phyloP scores from a whole-genome alignment of 352 stramenopile species.

The Ochromonadaceae sp. region DNA sequence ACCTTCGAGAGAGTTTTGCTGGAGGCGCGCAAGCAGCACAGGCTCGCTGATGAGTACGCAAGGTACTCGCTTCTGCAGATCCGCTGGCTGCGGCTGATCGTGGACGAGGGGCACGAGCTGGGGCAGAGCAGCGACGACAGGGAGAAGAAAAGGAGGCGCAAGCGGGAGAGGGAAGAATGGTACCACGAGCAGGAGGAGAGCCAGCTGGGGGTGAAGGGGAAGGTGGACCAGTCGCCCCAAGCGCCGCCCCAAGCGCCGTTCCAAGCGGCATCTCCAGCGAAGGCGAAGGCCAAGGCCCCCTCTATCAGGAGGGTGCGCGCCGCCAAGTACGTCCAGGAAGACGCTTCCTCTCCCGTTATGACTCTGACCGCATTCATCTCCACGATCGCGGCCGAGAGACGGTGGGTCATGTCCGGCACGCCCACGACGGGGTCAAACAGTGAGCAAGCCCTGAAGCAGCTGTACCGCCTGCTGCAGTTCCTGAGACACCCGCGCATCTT shows the following conservation, averaged over 20 bases:
- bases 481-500: conserved; percentile 59
- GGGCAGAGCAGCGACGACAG: conserved; percentile 29
- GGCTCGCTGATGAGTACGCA: conserved; percentile 23
- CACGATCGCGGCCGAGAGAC: conserved; percentile 52
- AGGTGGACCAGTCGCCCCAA: background rate
- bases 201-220: too few relatives aligned
- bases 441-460: conserved; percentile 57
- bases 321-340: too few relatives aligned
- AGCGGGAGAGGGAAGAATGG: too few relatives aligned
- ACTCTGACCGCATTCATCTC: conserved; percentile 60
- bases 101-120: conserved; percentile 87
- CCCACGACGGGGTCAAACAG: conserved; percentile 73
- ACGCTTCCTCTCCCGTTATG: too few relatives aligned
- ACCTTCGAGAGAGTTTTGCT: conserved; percentile 17
- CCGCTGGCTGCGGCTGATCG: conserved; percentile 67
- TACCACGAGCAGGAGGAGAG: too few relatives aligned
- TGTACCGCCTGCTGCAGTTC: conserved; percentile 73
- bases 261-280: too few relatives aligned
- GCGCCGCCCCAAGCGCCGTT: conserved; percentile 27
- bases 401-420: conserved; percentile 94
- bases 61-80: conserved; percentile 40
- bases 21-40: background rate
- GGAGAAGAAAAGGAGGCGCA: too few relatives aligned
- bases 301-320: too few relatives aligned
- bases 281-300: too few relatives aligned